These are phyloP conservation scores for Phytopythium aichiense DNA, from an alignment of 352 stramenopile species.

Conservation along the genomic window DNA sequence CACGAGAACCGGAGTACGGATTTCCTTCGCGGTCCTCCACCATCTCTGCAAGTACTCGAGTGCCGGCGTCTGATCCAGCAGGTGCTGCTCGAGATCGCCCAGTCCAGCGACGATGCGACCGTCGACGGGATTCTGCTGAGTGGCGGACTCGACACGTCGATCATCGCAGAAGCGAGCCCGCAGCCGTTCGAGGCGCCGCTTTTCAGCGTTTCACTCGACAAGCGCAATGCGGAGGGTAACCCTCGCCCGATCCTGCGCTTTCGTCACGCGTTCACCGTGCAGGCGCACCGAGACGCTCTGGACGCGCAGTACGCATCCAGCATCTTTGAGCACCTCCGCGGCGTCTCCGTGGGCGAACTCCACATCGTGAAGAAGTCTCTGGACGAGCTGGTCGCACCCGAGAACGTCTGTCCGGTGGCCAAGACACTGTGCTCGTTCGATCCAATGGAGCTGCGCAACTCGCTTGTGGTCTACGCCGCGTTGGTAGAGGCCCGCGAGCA, in stretches of 20 bases:
- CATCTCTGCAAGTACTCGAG: constrained; percentile 25
- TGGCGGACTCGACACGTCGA: constrained; percentile 67
- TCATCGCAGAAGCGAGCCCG: constrained; percentile 52
- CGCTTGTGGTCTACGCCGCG: constrained; percentile 76
- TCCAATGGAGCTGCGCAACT: constrained; percentile 87
- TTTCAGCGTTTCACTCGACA: constrained; percentile 39
- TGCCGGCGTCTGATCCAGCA: constrained; percentile 50
- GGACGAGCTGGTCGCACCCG: constrained; percentile 37
- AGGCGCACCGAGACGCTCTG: constrained; percentile 30
- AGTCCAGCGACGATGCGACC: neutral
- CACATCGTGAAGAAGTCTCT: constrained; percentile 52
- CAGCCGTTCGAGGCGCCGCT: constrained; percentile 26
- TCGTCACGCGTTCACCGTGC: constrained; percentile 50
- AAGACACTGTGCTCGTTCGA: constrained; percentile 69
- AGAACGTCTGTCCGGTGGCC: constrained; percentile 31
- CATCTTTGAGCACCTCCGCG: constrained; percentile 40
- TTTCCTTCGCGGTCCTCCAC: constrained; percentile 30
- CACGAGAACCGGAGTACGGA: constrained; percentile 31
- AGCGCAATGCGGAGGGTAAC: constrained; percentile 13
- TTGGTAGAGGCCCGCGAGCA: constrained; percentile 43
- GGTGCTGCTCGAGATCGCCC: constrained; percentile 46
- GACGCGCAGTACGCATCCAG: constrained; percentile 38
- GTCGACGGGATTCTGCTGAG: constrained; percentile 51
- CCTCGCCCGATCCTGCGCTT: constrained; percentile 42
- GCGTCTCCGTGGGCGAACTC: constrained; percentile 53